A percentile compares a stretch with the other conserved stretches of the same genome.
These are phyloP conservation scores for Allantophomopsis lycopodina DNA, from an alignment of 2,329 filamentous ascomycete species.

Conservation along the genomic window DNA sequence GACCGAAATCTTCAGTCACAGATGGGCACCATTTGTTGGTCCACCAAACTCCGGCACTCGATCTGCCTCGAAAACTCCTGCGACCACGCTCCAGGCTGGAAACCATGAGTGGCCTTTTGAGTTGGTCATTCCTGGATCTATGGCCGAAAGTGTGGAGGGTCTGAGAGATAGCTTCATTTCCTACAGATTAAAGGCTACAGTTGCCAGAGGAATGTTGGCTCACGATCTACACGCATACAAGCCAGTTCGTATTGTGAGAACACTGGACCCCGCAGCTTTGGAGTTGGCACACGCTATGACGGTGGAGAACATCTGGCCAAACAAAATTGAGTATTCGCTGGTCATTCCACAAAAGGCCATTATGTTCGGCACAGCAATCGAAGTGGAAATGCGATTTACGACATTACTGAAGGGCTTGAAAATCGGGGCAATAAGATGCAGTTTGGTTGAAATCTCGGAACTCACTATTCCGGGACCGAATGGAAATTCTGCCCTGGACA, in stretches of 20 bases:
- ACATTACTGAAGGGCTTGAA: slow-evolving; percentile 80
- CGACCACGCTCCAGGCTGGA: slow-evolving; percentile 48
- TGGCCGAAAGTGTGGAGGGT: slow-evolving; percentile 82
- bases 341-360: slow-evolving; percentile 88
- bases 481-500: slow-evolving; percentile 25
- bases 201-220: slow-evolving; percentile 74
- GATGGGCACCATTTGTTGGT: slow-evolving; percentile 54
- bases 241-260: slow-evolving; percentile 64
- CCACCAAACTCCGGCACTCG: slow-evolving; percentile 25
- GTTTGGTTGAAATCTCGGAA: slow-evolving; percentile 68
- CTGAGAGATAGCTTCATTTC: slow-evolving; percentile 74
- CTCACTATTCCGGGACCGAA: slow-evolving; percentile 36
- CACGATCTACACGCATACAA: slow-evolving; percentile 77
- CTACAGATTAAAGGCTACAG: slow-evolving; percentile 83
- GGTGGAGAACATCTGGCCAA: slow-evolving; percentile 94
- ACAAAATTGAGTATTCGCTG: slow-evolving; percentile 94
- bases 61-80: slow-evolving; percentile 26
- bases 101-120: slow-evolving; percentile 82
- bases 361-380: slow-evolving; percentile 79
- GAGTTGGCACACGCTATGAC: slow-evolving; percentile 82
- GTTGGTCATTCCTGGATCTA: slow-evolving; percentile 54
- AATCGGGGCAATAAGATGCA: slow-evolving; percentile 69
- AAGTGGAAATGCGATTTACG: slow-evolving; percentile 74
- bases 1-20: slow-evolving; percentile 49
- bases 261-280: slow-evolving; percentile 60